Base-by-base conservation (phyloP, 805 yeast species). In the Lipomyces lipofer region DNA sequence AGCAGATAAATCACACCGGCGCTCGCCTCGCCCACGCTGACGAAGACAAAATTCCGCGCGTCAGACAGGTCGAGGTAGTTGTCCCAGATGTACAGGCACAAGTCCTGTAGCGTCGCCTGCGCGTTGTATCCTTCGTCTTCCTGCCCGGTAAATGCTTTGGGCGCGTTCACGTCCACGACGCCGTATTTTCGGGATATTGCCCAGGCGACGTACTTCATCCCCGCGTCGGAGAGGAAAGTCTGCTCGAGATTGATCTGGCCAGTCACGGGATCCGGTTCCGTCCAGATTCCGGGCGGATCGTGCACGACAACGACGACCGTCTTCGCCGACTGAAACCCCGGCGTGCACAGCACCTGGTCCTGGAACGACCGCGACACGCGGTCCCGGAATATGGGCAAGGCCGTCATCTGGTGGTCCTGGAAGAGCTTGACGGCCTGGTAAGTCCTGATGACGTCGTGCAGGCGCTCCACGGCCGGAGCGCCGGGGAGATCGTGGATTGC, bases 251-350 rank as follows among this genome's bases (percentile, higher is more conserved):
- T 88, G 33, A 92, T 79, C 47, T 80, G 76, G 6, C 98, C 98
- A 8, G 86, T 81, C 4, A 83, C 70, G 0, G 96, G 88, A 67
- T 89, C 90, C 36, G 84, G 73, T 61, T 84, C 82, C 1, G 95
- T 96, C 96, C 96, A 90, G 5, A 94, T 78, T 55, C 89, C 91
- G 5, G 97, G 88, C 2, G 97, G 88, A 65, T 91, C 98, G 69
- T 91, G 98, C 17, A 91, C 81, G 5, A 88, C 68, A 7, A 92
- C 73, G 8, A 90, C 72, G 4, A 91, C 70, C 5, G 85, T 80
- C n/a, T 81, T 78, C 35, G 83, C 73, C 7, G 58, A 45, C 10
- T 80, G 78, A 24, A 91, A 78, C 51, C 81, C 78, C 9, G 88
- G 84, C 12, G 91, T 79, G n/a, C 91, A 84, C 44, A 88, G 66